These are phyloP conservation scores for Mycena polygramma DNA, from an alignment of 768 basidiomycete genomes.

Conservation along the genomic window DNA sequence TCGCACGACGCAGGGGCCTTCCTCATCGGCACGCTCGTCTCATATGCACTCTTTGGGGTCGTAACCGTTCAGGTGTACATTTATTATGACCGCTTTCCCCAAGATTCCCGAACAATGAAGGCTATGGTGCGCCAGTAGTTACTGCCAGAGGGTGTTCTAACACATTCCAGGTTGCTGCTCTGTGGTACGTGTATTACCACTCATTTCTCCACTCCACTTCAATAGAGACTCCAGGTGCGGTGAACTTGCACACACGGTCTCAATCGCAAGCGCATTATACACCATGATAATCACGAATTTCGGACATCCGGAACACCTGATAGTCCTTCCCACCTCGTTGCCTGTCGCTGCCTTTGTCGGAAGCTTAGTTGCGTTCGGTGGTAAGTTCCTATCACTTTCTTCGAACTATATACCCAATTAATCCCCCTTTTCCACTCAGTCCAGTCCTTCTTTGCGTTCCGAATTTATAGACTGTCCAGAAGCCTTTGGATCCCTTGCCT, in stretches of 20 bases:
- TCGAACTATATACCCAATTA: too few species aligned
- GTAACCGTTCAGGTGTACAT: slow-evolving; percentile 7
- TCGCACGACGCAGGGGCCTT: slow-evolving; percentile 13
- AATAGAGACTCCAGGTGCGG: background rate
- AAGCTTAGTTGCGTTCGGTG: background rate
- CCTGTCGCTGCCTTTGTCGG: background rate
- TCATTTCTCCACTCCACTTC: background rate
- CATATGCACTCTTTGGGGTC: slow-evolving; percentile 16
- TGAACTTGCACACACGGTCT: slow-evolving; percentile 14
- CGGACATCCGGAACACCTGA: slow-evolving; percentile 6
- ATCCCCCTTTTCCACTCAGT: background rate
- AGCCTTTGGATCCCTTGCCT: slow-evolving; percentile 3
- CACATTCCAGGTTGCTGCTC: slow-evolving; percentile 1
- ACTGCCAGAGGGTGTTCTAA: background rate
- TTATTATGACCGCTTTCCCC: slow-evolving; percentile 8
- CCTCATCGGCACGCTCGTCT: slow-evolving; percentile 9
- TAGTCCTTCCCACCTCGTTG: background rate
- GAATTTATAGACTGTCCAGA: slow-evolving; percentile 7
- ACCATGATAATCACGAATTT: slow-evolving; percentile 15
- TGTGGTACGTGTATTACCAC: background rate
- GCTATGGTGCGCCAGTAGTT: background rate
- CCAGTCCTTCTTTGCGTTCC: slow-evolving; percentile 18
- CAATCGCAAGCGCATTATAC: slow-evolving; percentile 7
- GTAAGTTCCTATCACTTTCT: background rate
- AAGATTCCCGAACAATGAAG: background rate